Percentiles rank a stretch among this genome's conserved stretches.
phyloP scores from a whole-genome alignment of 2,329 filamentous ascomycete genomes.

The Colletotrichum tofieldiae region DNA sequence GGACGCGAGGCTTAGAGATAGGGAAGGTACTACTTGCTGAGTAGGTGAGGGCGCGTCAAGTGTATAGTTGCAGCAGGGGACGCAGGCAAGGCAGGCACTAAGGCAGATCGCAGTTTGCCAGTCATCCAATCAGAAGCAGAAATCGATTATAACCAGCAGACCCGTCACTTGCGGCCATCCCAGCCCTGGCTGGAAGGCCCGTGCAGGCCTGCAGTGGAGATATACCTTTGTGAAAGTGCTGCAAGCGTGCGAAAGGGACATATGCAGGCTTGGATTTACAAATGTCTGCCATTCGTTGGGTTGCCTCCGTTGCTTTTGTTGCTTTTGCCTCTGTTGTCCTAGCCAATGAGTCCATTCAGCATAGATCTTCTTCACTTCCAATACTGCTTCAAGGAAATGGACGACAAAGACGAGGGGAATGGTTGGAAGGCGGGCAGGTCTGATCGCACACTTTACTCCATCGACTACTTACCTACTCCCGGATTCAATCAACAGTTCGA shows the following conservation, averaged over 20 bases:
- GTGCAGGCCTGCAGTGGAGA: background rate
- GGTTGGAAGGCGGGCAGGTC: background rate
- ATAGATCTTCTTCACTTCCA: background rate
- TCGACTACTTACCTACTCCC: background rate
- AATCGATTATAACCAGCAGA: background rate
- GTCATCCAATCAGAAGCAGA: background rate
- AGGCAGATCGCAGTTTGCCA: background rate
- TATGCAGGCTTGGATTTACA: background rate
- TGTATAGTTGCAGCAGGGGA: background rate
- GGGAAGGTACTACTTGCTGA: background rate
- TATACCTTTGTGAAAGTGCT: background rate
- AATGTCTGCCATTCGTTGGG: background rate
- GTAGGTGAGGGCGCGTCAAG: background rate
- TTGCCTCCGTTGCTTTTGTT: background rate
- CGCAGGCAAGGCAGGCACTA: conserved; percentile 1
- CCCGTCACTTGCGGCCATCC: background rate
- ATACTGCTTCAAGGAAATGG: background rate
- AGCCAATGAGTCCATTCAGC: background rate
- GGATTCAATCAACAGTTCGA: background rate
- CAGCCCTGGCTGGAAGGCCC: background rate
- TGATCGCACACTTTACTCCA: background rate
- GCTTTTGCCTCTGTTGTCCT: background rate
- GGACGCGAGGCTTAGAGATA: conserved; percentile 11
- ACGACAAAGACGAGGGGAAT: background rate
- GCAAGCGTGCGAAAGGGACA: background rate